Evolutionary conservation across 2,329 filamentous ascomycete genomes (phyloP), one percentile per base, ranked within the genome.

Genomic region (Trichoderma aggressivum): DNA sequence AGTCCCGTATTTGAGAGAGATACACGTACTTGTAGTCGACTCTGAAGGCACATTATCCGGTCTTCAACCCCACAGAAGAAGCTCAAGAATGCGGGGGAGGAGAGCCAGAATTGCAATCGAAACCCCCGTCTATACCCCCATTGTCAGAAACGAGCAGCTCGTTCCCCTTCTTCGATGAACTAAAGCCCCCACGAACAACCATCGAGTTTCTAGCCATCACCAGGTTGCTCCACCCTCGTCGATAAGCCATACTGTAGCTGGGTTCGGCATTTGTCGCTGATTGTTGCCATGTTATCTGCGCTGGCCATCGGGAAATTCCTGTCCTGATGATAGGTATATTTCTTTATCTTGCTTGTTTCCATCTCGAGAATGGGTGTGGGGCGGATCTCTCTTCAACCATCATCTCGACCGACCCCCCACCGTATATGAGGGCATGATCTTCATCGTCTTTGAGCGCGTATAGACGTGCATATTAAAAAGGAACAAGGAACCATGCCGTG

Each of bases 281-380:
- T 56, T 70, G 58, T 64, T 59, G 58, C 68, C 60, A 70, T 64
- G 61, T 50, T 64, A 64, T 32, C 24, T 30, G 24, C 26, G 60
- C 26, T n/a, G 56, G 47, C 59, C 32, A 36, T 64, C 60, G 68
- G 68, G 14, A 59, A 63, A 70, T n/a, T 32, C n/a, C 47, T 32
- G n/a, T n/a, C 12, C 47, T 55, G 34, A 24, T 12, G 34, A 21
- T 61, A 47, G 39, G 32, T 69, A 36, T 32, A 14, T 39, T 6
- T n/a, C 50, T 58, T 66, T 43, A 66, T 43, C 63, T 58, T 24
- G 32, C 21, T 32, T 14, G 21, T 30, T 56, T 66, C 21, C 55
- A 56, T 58, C 21, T 28, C 28, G 30, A 69, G 30, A 30, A 14
- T 24, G 14, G 2, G 11, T 39, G 63, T 56, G 63, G 63, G 63